A percentile compares a stretch with the other conserved stretches of the same genome.
phyloP scores from a whole-genome alignment of 108 stramenopile genomes.

The Pseudonitzschia delicatissima region DNA sequence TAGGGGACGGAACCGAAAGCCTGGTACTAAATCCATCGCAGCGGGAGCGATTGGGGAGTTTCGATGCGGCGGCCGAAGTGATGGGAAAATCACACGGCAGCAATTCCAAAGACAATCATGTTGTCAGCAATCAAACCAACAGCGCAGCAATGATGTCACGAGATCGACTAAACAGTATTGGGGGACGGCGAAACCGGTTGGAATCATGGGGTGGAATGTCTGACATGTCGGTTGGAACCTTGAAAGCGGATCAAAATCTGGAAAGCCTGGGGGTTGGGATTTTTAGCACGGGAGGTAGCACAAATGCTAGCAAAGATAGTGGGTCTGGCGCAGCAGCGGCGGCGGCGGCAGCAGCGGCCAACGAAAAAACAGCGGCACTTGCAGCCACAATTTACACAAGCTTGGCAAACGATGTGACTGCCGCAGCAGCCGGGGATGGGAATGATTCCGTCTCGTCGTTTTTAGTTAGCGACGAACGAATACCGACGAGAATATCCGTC shows the following conservation, averaged over 20 bases:
- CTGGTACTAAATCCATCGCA: slow-evolving; percentile 24
- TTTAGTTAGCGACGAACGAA: slow-evolving; percentile 25
- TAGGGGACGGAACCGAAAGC: slow-evolving; percentile 35
- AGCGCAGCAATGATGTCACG: not conserved
- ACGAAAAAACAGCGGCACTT: slow-evolving; percentile 17
- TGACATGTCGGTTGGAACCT: slow-evolving; percentile 48
- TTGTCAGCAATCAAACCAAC: not conserved
- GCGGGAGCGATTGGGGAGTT: slow-evolving; percentile 27
- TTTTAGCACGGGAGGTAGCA: not conserved
- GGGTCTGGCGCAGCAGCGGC: slow-evolving; percentile 3
- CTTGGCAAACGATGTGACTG: slow-evolving; percentile 53
- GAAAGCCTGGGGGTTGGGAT: slow-evolving; percentile 20
- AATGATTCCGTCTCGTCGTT: slow-evolving; percentile 35
- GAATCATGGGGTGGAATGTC: slow-evolving; percentile 91
- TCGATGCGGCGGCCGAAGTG: slow-evolving; percentile 10
- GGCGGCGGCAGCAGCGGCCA: slow-evolving; percentile 21
- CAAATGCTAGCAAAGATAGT: slow-evolving; percentile 11
- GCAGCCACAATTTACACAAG: slow-evolving; percentile 29
- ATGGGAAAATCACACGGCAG: not conserved
- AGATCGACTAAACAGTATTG: slow-evolving; percentile 17
- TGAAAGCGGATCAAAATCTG: slow-evolving; percentile 24
- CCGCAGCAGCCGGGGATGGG: slow-evolving; percentile 43
- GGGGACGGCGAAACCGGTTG: slow-evolving; percentile 50
- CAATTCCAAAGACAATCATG: not conserved
- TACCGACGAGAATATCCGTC: slow-evolving; percentile 31